Conservation (phyloP, 805 yeast species). For the Cephaloascus fragrans region DNA sequence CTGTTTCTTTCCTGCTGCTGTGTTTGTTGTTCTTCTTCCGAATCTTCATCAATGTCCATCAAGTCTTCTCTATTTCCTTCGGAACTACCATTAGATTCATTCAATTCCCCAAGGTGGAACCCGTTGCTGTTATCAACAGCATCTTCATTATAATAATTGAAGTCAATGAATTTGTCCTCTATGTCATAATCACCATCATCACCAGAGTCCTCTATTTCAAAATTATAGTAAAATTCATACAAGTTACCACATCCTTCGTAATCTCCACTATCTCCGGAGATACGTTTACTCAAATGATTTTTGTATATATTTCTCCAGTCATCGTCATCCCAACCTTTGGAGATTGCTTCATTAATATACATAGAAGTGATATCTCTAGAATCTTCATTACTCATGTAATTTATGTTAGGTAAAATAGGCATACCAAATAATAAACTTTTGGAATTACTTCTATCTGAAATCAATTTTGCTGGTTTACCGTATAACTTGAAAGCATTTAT, state of each 20-base stretch:
- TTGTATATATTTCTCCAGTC: constrained; percentile 20
- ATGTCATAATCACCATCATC: not conserved
- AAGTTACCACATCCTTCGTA: constrained; percentile 28
- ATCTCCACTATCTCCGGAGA: constrained; percentile 9
- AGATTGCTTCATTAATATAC: constrained; percentile 10
- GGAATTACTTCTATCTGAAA: constrained; percentile 60
- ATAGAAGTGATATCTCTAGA: constrained; percentile 12
- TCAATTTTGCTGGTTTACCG: constrained; percentile 67
- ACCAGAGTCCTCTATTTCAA: constrained; percentile 5
- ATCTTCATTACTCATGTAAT: constrained; percentile 33
- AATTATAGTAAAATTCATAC: constrained; percentile 17
- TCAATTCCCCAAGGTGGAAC: no score
- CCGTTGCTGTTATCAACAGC: no score
- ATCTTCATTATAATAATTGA: no score
- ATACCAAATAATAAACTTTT: constrained; percentile 63
- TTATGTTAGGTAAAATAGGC: constrained; percentile 64
- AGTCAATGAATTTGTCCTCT: no score
- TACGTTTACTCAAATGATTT: constrained; percentile 3
- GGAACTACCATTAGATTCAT: no score
- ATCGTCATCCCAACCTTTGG: constrained; percentile 15
- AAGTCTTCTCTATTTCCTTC: no score
- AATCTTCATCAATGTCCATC: no score
- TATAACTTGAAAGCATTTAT: constrained; percentile 63
- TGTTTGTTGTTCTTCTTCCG: no score
- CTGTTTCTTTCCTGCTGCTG: no score